Evolutionary conservation across 2,329 filamentous ascomycete species (phyloP), one percentile per base, ranked within the genome.

Genomic region (Scytalidium lignicola): DNA sequence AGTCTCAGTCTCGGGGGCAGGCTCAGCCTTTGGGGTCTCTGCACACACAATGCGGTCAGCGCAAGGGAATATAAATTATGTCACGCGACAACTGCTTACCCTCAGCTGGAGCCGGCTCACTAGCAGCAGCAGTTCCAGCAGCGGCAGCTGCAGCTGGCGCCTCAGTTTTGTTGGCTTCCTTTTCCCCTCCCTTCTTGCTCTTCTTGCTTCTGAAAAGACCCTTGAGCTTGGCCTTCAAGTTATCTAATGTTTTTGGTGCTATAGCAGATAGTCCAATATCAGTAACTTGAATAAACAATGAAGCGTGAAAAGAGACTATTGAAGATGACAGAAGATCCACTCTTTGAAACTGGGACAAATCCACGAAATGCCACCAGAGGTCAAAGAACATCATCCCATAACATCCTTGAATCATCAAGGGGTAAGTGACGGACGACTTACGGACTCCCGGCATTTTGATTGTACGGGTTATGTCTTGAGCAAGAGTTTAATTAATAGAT

Each of bases 211-310:
- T 62, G 46, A 64, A 52, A 21, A 64, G 23, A 43, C 51, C 40
- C 62, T 65, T 65, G 51, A 63, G 39, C 52, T 58, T 64, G 42
- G 56, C 54, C 59, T 63, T 65, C 47, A 65, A 43, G 41, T 56
- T 50, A 15, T 50, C 44, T 26, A 65, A 26, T 21, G 59, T 57
- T 41, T 62, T 64, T 49, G 62, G 61, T 54, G 62, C 62, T 65
- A 42, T 37, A 5, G 15, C 26, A 37, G 29, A 44, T 28, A 41
- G 43, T 20, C 13, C 13, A 20, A n/a, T n/a, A 9, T 21, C 41
- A 26, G 13, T 15, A 20, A 21, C 4, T 43, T 4, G 13, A 41
- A 7, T 15, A 18, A 21, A 41, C 39, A 41, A 7, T 41, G 39
- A 41, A 7, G 22, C 13, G 23, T 26, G 23, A 26, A 26, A 26